Evolutionary conservation across 768 basidiomycete genomes (phyloP).

Genomic region (Mycena floridula): DNA sequence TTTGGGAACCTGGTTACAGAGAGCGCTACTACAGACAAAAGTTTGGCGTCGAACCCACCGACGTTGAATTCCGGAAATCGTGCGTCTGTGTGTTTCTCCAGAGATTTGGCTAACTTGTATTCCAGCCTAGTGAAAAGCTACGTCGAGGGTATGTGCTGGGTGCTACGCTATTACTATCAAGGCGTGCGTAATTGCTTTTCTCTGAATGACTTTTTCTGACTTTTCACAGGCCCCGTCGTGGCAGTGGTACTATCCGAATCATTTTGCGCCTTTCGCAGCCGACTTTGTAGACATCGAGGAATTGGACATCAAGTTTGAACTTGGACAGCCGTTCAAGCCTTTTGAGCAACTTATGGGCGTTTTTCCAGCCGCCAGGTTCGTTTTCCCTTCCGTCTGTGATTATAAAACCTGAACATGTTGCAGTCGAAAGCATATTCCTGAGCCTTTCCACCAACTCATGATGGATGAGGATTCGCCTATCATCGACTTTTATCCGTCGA

Average conservation of each 20-base stretch:
- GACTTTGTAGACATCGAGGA: constrained; percentile 80
- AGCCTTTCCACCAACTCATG: constrained; percentile 85
- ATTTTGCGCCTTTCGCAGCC: constrained; percentile 96
- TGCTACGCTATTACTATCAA: constrained; percentile 96
- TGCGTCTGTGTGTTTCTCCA: constrained; percentile 29
- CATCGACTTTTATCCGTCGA: constrained; percentile 89
- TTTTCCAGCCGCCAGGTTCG: constrained; percentile 87
- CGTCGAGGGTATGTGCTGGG: constrained; percentile 94
- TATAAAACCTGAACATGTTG: constrained; percentile 1
- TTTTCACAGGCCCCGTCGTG: constrained; percentile 74
- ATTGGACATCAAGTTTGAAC: constrained; percentile 74
- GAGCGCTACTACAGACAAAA: constrained; percentile 94
- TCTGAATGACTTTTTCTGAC: constrained; percentile 2
- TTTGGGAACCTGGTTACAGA: constrained; percentile 95
- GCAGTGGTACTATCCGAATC: constrained; percentile 99
- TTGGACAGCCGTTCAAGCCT: constrained; percentile 89
- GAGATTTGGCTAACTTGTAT: constrained; percentile 4
- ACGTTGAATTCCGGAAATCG: constrained; percentile 68
- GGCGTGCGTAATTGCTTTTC: constrained; percentile 53
- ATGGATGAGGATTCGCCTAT: constrained; percentile 82
- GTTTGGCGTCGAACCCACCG: constrained; percentile 71
- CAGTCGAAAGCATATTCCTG: constrained; percentile 86
- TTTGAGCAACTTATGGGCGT: constrained; percentile 99
- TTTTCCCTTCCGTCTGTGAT: constrained; percentile 4
- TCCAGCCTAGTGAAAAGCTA: constrained; percentile 75